phyloP scores from a whole-genome alignment of 2,329 filamentous ascomycete genomes.

The Paramyrothecium roridum region DNA sequence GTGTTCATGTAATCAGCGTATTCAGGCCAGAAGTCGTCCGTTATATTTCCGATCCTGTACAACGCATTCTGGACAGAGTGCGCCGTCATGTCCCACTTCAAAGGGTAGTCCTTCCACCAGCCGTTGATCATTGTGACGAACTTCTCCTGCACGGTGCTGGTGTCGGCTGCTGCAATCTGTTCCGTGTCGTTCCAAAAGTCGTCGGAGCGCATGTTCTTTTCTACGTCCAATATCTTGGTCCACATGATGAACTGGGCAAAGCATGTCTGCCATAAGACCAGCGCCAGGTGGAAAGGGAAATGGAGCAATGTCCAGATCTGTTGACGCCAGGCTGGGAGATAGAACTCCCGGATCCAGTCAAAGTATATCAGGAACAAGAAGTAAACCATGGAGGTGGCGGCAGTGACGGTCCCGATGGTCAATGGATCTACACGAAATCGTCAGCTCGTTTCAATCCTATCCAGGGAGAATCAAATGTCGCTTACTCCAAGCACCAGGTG shows the following conservation, averaged over 20 bases:
- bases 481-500: constrained; percentile 36
- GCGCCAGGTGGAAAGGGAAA: constrained; percentile 61
- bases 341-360: constrained; percentile 63
- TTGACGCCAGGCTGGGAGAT: constrained; percentile 54
- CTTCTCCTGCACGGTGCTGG: constrained; percentile 9
- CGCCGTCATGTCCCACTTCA: constrained; percentile 15
- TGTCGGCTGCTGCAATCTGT: constrained; percentile 11
- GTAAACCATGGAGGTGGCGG: constrained; percentile 38
- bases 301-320: constrained; percentile 57
- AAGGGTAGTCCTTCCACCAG: constrained; percentile 23
- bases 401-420: constrained; percentile 37
- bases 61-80: constrained; percentile 18
- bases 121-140: constrained; percentile 10
- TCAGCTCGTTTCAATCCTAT: constrained; percentile 7
- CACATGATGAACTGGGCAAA: constrained; percentile 53
- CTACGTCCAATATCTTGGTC: constrained; percentile 33
- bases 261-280: constrained; percentile 63
- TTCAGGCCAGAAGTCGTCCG: constrained; percentile 22
- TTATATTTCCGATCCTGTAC: constrained; percentile 20
- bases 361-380: constrained; percentile 48
- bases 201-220: constrained; percentile 13
- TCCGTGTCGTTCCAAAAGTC: constrained; percentile 8
- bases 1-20: constrained; percentile 8
- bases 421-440: constrained; percentile 21
- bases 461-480: not conserved